Evolutionary conservation across 225 moss, liverwort and hornwort genomes (phyloP).

Genomic region (Lunularia cruciata): DNA sequence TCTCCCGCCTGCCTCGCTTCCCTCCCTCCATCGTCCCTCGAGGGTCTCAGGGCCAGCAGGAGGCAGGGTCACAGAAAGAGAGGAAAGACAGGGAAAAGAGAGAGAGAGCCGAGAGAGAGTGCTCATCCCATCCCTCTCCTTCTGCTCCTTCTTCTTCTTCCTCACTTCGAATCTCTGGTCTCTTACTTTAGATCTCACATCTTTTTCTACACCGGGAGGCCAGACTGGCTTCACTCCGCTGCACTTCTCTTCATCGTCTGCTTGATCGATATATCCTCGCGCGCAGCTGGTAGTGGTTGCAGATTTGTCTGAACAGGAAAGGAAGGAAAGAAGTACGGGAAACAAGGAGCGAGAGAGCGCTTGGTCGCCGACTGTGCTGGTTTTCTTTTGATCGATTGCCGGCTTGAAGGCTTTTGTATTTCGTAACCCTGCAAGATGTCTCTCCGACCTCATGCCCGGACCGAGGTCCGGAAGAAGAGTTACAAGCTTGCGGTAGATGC

Average conservation of each 20-base stretch:
- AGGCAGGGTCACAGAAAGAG: slow-evolving; percentile 15
- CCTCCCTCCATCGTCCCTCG: slow-evolving; percentile 13
- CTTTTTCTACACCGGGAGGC: neutral
- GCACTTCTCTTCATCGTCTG: too few relatives aligned
- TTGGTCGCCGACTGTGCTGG: neutral
- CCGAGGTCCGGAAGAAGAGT: slow-evolving; percentile 91
- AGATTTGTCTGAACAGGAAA: neutral
- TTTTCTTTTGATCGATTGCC: neutral
- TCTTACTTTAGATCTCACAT: neutral
- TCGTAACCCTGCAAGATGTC: slow-evolving; percentile 49
- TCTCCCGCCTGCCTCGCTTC: slow-evolving; percentile 27
- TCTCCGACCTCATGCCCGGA: slow-evolving; percentile 84
- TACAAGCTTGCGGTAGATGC: slow-evolving; percentile 98
- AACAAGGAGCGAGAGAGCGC: neutral
- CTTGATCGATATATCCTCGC: neutral
- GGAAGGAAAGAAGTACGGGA: neutral
- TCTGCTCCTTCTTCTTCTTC: neutral
- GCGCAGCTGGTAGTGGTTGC: neutral
- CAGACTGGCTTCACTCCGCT: too few relatives aligned
- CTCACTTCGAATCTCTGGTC: neutral
- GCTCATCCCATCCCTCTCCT: neutral
- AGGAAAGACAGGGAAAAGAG: neutral
- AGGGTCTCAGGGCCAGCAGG: neutral
- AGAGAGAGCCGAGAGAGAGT: slow-evolving; percentile 3
- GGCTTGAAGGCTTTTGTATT: neutral